These are phyloP conservation scores for Xylaria sp. DNA, from an alignment of 2,329 filamentous ascomycete species.

Conservation along the genomic window DNA sequence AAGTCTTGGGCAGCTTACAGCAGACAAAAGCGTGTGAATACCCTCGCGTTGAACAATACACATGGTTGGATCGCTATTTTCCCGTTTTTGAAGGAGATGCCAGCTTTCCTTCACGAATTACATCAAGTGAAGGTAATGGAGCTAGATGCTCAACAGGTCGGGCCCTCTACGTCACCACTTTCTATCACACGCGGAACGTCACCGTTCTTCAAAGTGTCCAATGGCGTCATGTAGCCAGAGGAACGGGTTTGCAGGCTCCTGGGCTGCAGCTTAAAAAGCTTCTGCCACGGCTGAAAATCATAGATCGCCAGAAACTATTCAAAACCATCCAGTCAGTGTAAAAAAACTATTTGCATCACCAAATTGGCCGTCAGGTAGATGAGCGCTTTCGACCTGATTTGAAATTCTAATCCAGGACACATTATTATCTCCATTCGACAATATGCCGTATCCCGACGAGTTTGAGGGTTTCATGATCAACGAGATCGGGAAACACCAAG, in stretches of 20 bases:
- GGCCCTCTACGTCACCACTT: slow-evolving; percentile 16
- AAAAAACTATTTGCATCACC: neutral
- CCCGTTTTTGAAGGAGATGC: neutral
- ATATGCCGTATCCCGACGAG: slow-evolving; percentile 41
- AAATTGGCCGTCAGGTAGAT: neutral
- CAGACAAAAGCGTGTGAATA: neutral
- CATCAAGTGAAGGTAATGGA: neutral
- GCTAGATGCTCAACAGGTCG: neutral
- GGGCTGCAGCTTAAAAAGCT: neutral
- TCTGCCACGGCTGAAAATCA: neutral
- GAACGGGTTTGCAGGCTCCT: neutral
- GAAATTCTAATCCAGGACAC: neutral
- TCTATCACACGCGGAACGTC: neutral
- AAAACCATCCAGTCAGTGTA: neutral
- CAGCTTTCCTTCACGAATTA: neutral
- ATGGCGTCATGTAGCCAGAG: slow-evolving; percentile 18
- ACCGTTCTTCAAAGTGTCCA: neutral
- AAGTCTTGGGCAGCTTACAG: neutral
- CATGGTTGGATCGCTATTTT: neutral
- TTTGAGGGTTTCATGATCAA: slow-evolving; percentile 43
- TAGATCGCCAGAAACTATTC: neutral
- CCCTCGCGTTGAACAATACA: neutral
- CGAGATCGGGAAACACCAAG: slow-evolving; percentile 38
- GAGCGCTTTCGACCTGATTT: neutral
- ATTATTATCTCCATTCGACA: neutral